Percentiles rank a stretch among this genome's conserved stretches.
Conservation (phyloP, 768 basidiomycete genomes). For the Omphalotus guepiniiformis region DNA sequence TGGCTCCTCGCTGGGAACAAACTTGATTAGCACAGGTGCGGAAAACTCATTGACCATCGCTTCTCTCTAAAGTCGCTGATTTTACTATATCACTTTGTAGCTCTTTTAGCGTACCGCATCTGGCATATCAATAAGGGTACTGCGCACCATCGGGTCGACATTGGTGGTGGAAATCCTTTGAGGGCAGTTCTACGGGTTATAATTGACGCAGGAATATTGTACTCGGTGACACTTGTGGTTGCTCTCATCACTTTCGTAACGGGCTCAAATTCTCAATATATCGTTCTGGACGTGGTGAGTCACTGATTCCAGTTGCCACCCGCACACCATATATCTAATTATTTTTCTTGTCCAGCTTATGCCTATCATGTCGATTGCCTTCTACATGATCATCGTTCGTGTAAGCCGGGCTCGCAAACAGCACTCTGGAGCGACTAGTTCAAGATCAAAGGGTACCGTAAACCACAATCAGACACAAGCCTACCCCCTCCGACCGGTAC, state of each 20-base stretch:
- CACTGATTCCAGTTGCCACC: background rate
- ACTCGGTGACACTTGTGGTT: background rate
- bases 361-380: background rate
- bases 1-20: constrained; percentile 25
- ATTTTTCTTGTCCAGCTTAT: background rate
- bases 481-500: no score
- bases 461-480: no score
- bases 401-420: no score
- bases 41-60: constrained; percentile 19
- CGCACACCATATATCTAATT: background rate
- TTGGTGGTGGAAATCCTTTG: no score
- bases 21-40: constrained; percentile 16
- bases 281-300: background rate
- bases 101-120: background rate
- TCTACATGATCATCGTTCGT: background rate
- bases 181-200: background rate
- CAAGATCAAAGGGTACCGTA: no score
- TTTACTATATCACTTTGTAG: constrained; percentile 15
- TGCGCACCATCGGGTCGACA: background rate
- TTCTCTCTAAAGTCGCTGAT: background rate
- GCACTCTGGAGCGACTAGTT: no score
- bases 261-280: background rate
- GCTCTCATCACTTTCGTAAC: background rate
- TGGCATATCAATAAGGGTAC: background rate
- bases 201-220: background rate